A percentile compares a stretch with the other conserved stretches of the same genome.
These are phyloP conservation scores for Fonsecaea erecta DNA, from an alignment of 2,329 filamentous ascomycete species.

Conservation along the genomic window DNA sequence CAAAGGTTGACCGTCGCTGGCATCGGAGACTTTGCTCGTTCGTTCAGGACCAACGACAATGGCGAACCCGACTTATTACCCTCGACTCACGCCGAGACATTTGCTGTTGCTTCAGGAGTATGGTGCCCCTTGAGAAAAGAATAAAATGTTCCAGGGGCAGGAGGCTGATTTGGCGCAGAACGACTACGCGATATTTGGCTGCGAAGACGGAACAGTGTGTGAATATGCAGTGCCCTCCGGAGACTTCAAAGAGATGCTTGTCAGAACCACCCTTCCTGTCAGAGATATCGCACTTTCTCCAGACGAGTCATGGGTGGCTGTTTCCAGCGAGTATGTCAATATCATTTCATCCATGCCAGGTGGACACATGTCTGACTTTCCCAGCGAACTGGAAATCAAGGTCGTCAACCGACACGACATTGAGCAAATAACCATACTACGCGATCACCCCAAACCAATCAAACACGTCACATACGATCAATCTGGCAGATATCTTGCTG, in stretches of 20 bases:
- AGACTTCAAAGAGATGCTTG: slow-evolving; percentile 76
- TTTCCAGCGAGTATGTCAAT: slow-evolving; percentile 79
- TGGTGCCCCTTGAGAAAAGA: neutral
- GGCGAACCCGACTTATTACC: slow-evolving; percentile 93
- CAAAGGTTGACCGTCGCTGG: slow-evolving; percentile 86
- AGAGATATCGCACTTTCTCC: slow-evolving; percentile 82
- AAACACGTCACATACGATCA: slow-evolving; percentile 91
- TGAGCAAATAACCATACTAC: slow-evolving; percentile 73
- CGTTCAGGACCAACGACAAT: slow-evolving; percentile 89
- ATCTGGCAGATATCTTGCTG: slow-evolving; percentile 72
- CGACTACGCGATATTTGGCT: slow-evolving; percentile 83
- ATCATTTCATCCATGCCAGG: neutral
- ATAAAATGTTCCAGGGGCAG: neutral
- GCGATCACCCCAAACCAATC: slow-evolving; percentile 83
- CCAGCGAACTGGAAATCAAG: slow-evolving; percentile 82
- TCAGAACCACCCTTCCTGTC: slow-evolving; percentile 82
- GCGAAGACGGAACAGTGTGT: slow-evolving; percentile 95
- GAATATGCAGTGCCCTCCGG: slow-evolving; percentile 77
- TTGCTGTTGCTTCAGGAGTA: slow-evolving; percentile 69
- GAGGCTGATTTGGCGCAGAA: slow-evolving; percentile 54
- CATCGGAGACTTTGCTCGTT: slow-evolving; percentile 88
- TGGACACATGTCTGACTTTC: slow-evolving; percentile 4
- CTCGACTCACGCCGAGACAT: slow-evolving; percentile 84
- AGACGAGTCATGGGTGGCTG: slow-evolving; percentile 84
- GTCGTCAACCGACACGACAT: slow-evolving; percentile 83